Conservation (phyloP, 1,139 yeast genomes). For the Trichomonascaceae sp. region DNA sequence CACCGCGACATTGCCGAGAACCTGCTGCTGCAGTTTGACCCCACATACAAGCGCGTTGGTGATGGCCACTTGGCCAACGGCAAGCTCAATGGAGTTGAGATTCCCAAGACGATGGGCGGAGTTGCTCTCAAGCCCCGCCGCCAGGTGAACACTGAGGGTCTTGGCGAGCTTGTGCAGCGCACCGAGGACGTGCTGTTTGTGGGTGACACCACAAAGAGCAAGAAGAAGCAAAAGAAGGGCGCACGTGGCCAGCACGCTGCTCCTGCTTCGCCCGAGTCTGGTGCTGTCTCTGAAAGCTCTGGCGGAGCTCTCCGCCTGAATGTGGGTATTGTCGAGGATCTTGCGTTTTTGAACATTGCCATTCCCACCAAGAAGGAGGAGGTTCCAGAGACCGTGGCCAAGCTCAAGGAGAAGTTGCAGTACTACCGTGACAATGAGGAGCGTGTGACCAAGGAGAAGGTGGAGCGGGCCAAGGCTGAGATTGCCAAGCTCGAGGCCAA, state of each 20-base stretch:
- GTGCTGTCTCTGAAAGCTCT: conserved; percentile 11
- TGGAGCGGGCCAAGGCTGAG: conserved; percentile 63
- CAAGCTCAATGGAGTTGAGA: conserved; percentile 4
- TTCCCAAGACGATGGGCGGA: conserved; percentile 3
- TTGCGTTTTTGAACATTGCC: conserved; percentile 63
- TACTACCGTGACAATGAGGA: conserved; percentile 66
- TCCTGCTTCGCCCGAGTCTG: conserved; percentile 8
- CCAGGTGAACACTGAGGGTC: conserved; percentile 45
- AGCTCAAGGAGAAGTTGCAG: conserved; percentile 61
- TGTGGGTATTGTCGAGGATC: conserved; percentile 65
- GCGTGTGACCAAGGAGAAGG: conserved; percentile 64
- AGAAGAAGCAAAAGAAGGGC: conserved; percentile 40
- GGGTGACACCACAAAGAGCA: conserved; percentile 30
- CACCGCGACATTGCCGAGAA: conserved; percentile 66
- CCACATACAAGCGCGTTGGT: conserved; percentile 40
- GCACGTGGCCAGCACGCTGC: too few relatives aligned
- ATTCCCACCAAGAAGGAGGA: conserved; percentile 75
- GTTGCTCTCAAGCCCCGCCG: conserved; percentile 24
- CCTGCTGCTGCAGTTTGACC: conserved; percentile 64
- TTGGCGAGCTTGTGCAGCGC: conserved; percentile 50
- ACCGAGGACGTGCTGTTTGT: conserved; percentile 40
- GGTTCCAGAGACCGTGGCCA: conserved; percentile 49
- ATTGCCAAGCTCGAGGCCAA: conserved; percentile 40
- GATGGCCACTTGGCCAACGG: conserved; percentile 21
- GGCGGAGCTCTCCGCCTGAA: conserved; percentile 54